Evolutionary conservation across 441 rosid species (phyloP).

Genomic region (Viola pubescens): DNA sequence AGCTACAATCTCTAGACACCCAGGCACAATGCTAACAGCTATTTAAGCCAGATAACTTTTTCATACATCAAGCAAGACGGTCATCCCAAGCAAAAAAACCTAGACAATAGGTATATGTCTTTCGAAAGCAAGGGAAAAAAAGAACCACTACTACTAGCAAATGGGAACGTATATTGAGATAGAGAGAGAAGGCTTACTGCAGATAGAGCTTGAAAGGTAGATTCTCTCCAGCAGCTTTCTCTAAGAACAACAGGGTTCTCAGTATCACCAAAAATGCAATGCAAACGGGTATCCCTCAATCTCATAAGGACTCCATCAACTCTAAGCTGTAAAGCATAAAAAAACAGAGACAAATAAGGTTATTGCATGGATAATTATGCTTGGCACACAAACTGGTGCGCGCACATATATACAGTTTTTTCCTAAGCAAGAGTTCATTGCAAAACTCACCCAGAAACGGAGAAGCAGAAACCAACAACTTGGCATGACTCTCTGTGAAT

Average conservation of each 20-base stretch:
- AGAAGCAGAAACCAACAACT: constrained; percentile 93
- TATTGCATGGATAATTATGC: neutral
- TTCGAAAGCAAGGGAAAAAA: neutral
- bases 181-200: constrained; percentile 40
- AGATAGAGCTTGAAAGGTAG: constrained; percentile 58
- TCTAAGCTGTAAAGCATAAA: constrained; percentile 49
- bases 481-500: constrained; percentile 91
- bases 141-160: neutral
- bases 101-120: neutral
- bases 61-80: neutral
- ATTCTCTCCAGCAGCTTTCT: constrained; percentile 92
- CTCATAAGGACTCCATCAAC: constrained; percentile 97
- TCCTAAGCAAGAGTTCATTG: neutral
- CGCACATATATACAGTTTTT: too few relatives aligned
- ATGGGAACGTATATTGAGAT: neutral
- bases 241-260: constrained; percentile 55
- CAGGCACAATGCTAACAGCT: neutral
- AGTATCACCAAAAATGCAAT: constrained; percentile 47
- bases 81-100: neutral
- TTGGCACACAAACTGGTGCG: neutral
- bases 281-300: constrained; percentile 87
- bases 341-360: neutral
- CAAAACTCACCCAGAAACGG: constrained; percentile 83
- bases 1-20: neutral
- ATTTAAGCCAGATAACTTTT: neutral